phyloP scores from a whole-genome alignment of 495 filamentous ascomycete species.

The Halenospora varia region DNA sequence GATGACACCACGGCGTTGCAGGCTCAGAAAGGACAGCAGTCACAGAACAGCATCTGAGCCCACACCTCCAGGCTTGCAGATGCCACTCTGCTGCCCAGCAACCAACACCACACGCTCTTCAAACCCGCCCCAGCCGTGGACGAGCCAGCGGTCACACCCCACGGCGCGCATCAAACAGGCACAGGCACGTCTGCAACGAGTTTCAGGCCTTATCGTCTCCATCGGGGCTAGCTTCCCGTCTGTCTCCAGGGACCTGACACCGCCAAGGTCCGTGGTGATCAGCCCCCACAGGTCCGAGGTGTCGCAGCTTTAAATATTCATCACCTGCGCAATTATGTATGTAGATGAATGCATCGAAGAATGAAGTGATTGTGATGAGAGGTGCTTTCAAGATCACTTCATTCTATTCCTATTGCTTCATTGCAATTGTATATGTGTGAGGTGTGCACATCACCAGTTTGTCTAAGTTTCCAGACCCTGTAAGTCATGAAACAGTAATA shows the following conservation, averaged over 20 bases:
- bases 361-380: background rate
- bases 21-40: background rate
- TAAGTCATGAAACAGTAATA: background rate
- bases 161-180: background rate
- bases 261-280: slow-evolving; percentile 4
- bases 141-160: background rate
- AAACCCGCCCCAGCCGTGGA: background rate
- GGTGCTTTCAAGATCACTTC: background rate
- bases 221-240: background rate
- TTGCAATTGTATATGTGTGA: background rate
- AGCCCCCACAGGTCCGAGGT: background rate
- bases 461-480: background rate
- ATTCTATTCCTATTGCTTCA: background rate
- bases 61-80: too few species aligned
- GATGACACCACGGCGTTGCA: background rate
- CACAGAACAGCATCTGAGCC: background rate
- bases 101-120: background rate
- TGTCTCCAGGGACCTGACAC: slow-evolving; percentile 6
- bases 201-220: slow-evolving; percentile 2
- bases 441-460: background rate
- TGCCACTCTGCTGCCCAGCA: background rate
- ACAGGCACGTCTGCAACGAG: slow-evolving; percentile 3
- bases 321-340: background rate
- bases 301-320: slow-evolving; percentile 5
- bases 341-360: background rate